Base-by-base conservation (phyloP, 2,329 filamentous ascomycete genomes). In the Byssothecium circinans region DNA sequence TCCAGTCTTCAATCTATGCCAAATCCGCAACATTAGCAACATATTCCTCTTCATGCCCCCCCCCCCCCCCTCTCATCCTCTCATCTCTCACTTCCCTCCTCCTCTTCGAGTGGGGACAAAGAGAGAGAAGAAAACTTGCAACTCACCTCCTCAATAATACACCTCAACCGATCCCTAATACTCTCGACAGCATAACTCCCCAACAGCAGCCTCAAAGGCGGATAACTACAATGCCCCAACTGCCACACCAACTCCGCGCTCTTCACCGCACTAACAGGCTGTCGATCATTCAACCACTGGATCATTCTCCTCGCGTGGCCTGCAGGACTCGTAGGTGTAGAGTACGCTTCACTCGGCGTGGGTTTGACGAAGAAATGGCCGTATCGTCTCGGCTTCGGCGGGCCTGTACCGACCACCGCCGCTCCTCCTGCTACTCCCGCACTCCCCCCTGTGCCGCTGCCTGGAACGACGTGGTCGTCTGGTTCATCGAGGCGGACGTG, bases 171-270 rank as follows among this genome's bases (percentile, higher is more conserved):
- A 73, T 99, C 94, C 14, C 94, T 79, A 41, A 97, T 95, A 69
- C 91, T 96, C 70, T 99, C 92, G 30, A 97, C 92, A 1, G 94
- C 92, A 74, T 95, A 97, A 56, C 86, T 95, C 0, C 94, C 94
- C 19, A 97, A 73, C n/a, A 96, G 75, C 49, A 99, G 73, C 27
- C 94, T 77, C 54, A 97, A 70, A 0, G 94, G 94, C 41, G 94
- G 94, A 67, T 91, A 96, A n/a, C 85, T 87, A 74, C 92, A 97
- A 75, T 97, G 94, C 0, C 87, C 94, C 35, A 97, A 75, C 75
- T 96, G 77, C 94, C 94, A 97, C 6, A 96, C 86, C 47, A 97
- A 75, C 75, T 97, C 91, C 2, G 91, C 91, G 50, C 91, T 92
- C 72, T 95, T 96, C 45, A 96, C 86, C 0, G 90, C 90, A 69